Conservation (phyloP, 2,329 filamentous ascomycete species). For the Scorias spongiosa region DNA sequence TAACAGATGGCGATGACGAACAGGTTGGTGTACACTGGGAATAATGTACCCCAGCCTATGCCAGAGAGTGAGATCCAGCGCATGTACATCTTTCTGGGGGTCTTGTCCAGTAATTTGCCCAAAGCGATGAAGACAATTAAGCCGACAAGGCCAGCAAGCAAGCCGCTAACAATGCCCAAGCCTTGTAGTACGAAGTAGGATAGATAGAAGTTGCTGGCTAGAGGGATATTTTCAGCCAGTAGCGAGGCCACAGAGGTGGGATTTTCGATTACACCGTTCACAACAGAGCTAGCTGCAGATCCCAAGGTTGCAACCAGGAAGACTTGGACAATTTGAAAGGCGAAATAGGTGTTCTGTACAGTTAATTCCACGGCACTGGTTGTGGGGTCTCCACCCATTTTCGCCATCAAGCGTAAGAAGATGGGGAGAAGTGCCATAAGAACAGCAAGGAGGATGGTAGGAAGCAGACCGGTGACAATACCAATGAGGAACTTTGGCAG, state of each 20-base stretch:
- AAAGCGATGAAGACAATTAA: constrained; percentile 60
- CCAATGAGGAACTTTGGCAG: constrained; percentile 61
- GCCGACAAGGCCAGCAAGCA: constrained; percentile 59
- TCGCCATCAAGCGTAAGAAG: constrained; percentile 68
- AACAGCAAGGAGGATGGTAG: constrained; percentile 60
- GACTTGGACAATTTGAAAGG: constrained; percentile 79
- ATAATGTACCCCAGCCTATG: constrained; percentile 69
- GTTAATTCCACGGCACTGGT: constrained; percentile 69
- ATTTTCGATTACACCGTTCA: constrained; percentile 51
- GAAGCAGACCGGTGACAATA: constrained; percentile 71
- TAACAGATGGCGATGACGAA: constrained; percentile 63
- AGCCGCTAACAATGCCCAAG: constrained; percentile 58
- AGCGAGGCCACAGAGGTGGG: constrained; percentile 17
- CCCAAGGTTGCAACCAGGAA: constrained; percentile 77
- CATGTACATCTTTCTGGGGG: constrained; percentile 63
- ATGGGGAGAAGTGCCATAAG: constrained; percentile 78
- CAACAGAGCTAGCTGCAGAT: constrained; percentile 61
- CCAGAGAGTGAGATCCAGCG: constrained; percentile 61
- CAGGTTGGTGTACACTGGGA: constrained; percentile 70
- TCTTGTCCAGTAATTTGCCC: constrained; percentile 60
- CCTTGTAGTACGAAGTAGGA: constrained; percentile 92
- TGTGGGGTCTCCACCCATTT: constrained; percentile 65
- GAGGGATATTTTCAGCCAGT: constrained; percentile 42
- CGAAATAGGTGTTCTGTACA: constrained; percentile 83
- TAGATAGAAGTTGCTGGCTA: constrained; percentile 85